A percentile compares a stretch with the other conserved stretches of the same genome.
These are phyloP conservation scores for Gentiana straminea DNA, from an alignment of 257 asterid genomes.

Conservation along the genomic window DNA sequence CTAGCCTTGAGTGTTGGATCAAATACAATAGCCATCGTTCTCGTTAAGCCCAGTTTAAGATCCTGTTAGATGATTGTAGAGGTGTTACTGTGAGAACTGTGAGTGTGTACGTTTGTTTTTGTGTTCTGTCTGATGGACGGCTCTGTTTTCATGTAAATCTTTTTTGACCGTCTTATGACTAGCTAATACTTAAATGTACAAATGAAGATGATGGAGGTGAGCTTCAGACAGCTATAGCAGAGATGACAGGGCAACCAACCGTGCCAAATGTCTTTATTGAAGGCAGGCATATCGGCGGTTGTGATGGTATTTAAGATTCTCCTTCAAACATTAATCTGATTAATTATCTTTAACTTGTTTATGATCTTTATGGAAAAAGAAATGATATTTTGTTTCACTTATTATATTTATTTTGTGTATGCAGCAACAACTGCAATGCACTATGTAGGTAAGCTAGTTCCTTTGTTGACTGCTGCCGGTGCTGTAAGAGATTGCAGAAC, in stretches of 20 bases:
- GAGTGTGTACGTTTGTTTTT: no score
- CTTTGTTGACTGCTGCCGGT: slow-evolving; percentile 69
- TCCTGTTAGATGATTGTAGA: no score
- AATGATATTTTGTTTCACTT: no score
- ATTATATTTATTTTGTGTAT: background rate
- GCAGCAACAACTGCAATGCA: slow-evolving; percentile 68
- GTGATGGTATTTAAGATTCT: slow-evolving; percentile 39
- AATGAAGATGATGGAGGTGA: slow-evolving; percentile 69
- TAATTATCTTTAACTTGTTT: no score
- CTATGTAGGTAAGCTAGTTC: slow-evolving; percentile 57
- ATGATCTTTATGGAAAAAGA: no score
- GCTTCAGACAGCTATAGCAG: slow-evolving; percentile 60
- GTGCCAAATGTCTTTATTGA: slow-evolving; percentile 85
- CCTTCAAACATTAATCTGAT: background rate
- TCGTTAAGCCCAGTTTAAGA: no score
- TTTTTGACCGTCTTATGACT: background rate
- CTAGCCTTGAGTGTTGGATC: no score
- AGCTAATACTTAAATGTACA: background rate
- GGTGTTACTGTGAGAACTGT: no score
- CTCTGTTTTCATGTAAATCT: background rate
- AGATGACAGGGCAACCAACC: slow-evolving; percentile 70
- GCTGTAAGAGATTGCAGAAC: slow-evolving; percentile 27
- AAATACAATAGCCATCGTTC: no score
- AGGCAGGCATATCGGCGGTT: slow-evolving; percentile 89
- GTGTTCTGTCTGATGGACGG: no score